Conservation (phyloP, 2,329 filamentous ascomycete species). For the Didymella keratinophila region DNA sequence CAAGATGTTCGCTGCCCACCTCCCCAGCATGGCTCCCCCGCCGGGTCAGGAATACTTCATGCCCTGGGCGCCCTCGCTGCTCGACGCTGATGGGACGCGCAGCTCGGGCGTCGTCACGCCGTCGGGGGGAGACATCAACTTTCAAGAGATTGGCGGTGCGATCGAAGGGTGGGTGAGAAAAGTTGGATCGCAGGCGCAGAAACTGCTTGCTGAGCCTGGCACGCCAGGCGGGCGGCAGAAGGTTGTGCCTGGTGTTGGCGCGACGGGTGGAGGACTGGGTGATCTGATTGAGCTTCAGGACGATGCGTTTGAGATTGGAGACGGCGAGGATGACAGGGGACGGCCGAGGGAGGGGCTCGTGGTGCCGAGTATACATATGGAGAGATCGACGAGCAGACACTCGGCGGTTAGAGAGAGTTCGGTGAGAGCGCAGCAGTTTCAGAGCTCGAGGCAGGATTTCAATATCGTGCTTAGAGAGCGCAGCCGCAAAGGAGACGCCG, state of each 20-base stretch:
- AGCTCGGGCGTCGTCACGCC: constrained; percentile 43
- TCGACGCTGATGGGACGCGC: constrained; percentile 42
- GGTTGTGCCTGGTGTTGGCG: constrained; percentile 49
- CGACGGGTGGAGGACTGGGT: constrained; percentile 58
- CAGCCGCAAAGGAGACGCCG: constrained; percentile 32
- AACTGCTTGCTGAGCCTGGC: constrained; percentile 44
- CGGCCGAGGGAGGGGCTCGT: constrained; percentile 17
- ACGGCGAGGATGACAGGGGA: constrained; percentile 43
- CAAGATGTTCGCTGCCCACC: constrained; percentile 80
- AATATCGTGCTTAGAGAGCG: constrained; percentile 43
- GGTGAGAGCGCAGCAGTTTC: constrained; percentile 34
- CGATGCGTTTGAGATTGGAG: constrained; percentile 61
- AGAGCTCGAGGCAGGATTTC: constrained; percentile 41
- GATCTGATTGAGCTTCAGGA: constrained; percentile 75
- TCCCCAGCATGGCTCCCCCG: constrained; percentile 74
- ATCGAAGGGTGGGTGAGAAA: constrained; percentile 92
- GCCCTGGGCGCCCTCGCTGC: constrained; percentile 48
- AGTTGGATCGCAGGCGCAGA: constrained; percentile 70
- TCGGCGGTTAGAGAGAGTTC: constrained; percentile 15
- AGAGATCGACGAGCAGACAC: constrained; percentile 26
- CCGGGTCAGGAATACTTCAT: constrained; percentile 64
- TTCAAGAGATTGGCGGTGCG: constrained; percentile 86
- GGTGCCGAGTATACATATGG: constrained; percentile 12
- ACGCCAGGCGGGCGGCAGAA: constrained; percentile 43
- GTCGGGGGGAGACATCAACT: constrained; percentile 50